Evolutionary conservation across 169 alveolate genomes (phyloP).

Genomic region (Eimeria sp.): DNA sequence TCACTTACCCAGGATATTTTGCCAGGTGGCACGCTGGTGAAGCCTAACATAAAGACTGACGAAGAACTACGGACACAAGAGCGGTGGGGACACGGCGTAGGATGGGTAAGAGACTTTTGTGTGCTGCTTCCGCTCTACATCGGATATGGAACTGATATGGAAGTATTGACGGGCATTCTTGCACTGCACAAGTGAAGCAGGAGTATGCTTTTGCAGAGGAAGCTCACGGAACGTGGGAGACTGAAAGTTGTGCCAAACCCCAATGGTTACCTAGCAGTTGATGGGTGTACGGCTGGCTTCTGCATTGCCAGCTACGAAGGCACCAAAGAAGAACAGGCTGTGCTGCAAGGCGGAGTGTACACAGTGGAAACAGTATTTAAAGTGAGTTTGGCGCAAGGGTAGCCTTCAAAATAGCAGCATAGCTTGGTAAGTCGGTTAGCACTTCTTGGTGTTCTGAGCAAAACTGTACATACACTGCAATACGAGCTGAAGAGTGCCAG

Average conservation of each 20-base stretch:
- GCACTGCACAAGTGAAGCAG: background rate
- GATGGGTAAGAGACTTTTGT: slow-evolving; percentile 10
- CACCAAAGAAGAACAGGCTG: slow-evolving; percentile 59
- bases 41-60: background rate
- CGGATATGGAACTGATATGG: background rate
- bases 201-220: slow-evolving; percentile 13
- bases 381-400: background rate
- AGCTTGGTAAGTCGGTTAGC: background rate
- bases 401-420: background rate
- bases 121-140: background rate
- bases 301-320: slow-evolving; percentile 84
- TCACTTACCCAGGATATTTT: background rate
- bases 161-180: background rate
- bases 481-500: too few relatives aligned
- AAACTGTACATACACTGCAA: background rate
- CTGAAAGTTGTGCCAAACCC: slow-evolving; percentile 3
- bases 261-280: slow-evolving; percentile 52
- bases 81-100: slow-evolving; percentile 44
- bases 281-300: slow-evolving; percentile 70
- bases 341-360: slow-evolving; percentile 50
- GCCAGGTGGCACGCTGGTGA: background rate
- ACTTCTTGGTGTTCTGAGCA: background rate
- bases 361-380: slow-evolving; percentile 39
- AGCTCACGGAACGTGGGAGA: slow-evolving; percentile 71
- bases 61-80: background rate